Percentiles rank a stretch among this genome's conserved stretches.
These are phyloP conservation scores for Moesziomyces sp. DNA, from an alignment of 1,284 basidiomycete species.

Conservation along the genomic window DNA sequence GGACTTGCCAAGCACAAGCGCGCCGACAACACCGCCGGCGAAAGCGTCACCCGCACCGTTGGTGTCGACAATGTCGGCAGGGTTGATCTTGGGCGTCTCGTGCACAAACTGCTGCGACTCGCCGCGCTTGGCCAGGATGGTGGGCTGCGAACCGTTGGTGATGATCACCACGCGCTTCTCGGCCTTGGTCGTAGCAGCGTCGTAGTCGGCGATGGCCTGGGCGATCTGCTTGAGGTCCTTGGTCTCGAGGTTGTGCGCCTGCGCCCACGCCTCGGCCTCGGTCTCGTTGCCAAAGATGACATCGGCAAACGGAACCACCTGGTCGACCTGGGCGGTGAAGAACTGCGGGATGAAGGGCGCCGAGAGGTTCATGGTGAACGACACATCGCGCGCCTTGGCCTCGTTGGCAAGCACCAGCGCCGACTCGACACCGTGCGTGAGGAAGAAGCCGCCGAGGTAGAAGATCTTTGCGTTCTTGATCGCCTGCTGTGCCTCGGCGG, in stretches of 20 bases:
- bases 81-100: constrained; percentile 70
- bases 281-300: constrained; percentile 81
- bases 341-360: constrained; percentile 98
- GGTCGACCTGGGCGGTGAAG: constrained; percentile 75
- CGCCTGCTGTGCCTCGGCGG: constrained; percentile 80
- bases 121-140: constrained; percentile 79
- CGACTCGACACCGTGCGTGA: constrained; percentile 87
- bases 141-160: constrained; percentile 87
- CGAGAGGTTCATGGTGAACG: constrained; percentile 83
- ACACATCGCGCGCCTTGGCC: constrained; percentile 79
- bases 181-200: constrained; percentile 42
- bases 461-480: constrained; percentile 84
- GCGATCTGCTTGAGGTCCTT: constrained; percentile 63
- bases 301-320: constrained; percentile 62
- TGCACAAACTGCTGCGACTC: constrained; percentile 71
- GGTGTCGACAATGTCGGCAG: constrained; percentile 81
- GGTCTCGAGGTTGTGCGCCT: constrained; percentile 69
- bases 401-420: constrained; percentile 82
- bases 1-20: constrained; percentile 81
- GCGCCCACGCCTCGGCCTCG: constrained; percentile 89
- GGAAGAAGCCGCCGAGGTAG: constrained; percentile 97
- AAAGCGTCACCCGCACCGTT: constrained; percentile 99
- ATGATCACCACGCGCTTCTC: constrained; percentile 86
- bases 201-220: constrained; percentile 62
- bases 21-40: constrained; percentile 95